Base-by-base conservation (phyloP, 192 early-diverging fungal genomes). In the Lobosporangium transversale region DNA sequence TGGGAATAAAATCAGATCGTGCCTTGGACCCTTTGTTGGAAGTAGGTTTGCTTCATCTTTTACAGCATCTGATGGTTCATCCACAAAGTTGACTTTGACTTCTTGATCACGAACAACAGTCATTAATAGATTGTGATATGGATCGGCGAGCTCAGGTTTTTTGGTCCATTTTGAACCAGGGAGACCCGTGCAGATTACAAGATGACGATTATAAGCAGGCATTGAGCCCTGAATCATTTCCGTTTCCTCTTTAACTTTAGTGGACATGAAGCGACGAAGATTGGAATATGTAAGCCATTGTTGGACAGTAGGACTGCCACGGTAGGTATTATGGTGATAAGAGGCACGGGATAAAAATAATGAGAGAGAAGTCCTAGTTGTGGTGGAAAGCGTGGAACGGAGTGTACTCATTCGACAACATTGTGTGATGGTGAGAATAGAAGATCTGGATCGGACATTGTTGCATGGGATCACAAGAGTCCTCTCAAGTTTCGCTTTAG, bases 191-290 rank as follows among this genome's bases (percentile, higher is more conserved):
- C 73, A 76, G 54, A 76, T 76, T 21, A 76, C 8, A n/a, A 76
- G 51, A 36, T 76, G 73, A 31, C 73, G 73, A 0, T 67, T 66
- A 40, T 76, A 76, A 18, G 47, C 10, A 1, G 73, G 64, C 27
- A 62, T 43, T 5, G 73, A 62, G n/a, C 73, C 73, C 18, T 76
- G 73, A 47, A 76, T 66, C n/a, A 52, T 57, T 21, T 76, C 73
- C 12, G 62, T 58, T 5, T 76, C 43, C 26, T 64, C 43, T 1
- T 49, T 9, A 15, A 56, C 29, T 31, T 54, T 23, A 20, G 44
- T 49, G 29, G 54, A 57, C 21, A 47, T 20, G 53, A 33, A 11
- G 10, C 45, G 53, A 12, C 48, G 47, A 23, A n/a, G 48, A n/a
- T n/a, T n/a, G n/a, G n/a, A n/a, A n/a, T n/a, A n/a, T n/a, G n/a